Evolutionary conservation across 2,329 filamentous ascomycete species (phyloP), one percentile per base, ranked within the genome.

Genomic region (Phyllosticta citribraziliensis): DNA sequence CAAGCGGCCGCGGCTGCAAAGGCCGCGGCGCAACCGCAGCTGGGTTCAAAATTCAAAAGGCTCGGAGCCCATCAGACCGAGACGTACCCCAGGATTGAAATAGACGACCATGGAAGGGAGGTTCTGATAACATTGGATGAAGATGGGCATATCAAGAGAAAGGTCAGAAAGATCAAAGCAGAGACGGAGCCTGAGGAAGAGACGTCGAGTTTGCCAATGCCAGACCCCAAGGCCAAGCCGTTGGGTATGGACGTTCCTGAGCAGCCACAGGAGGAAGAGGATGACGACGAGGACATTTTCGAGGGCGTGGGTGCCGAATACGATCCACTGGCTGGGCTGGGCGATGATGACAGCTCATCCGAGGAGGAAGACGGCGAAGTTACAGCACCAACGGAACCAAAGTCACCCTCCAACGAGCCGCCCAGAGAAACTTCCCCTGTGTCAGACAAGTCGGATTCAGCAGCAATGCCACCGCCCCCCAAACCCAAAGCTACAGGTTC

Each of bases 91-190:
- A 79, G 80, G 67, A 76, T 84, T 53, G 83, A 86, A 68, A 74
- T 77, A 10, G 83, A 86, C 65, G 76, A 78, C 53, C 76, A 68
- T 68, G 83, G 70, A 59, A 76, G 82, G 56, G 84, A 87, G 65
- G 78, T 87, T 2, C 72, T 87, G 14, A 78, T 84, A 47, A 80
- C 82, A 17, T 81, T 80, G 6, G 82, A 84, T 64, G 78, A 79
- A 20, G 76, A 86, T 60, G 84, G 84, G 14, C 83, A 81, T 51
- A 80, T 82, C 58, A 87, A 86, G 71, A 77, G 81, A 63, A 86
- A 85, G 69, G 76, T 83, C 19, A 76, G 81, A 63, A 85, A 84
- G 74, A 70, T 80, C 58, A 74, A 70, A 62, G 54, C 73, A 73
- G 66, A 74, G 70, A 52, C 74, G 72, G 66, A 74, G 71, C 60